These are phyloP conservation scores for Exserohilum turcica DNA, from an alignment of 2,329 filamentous ascomycete species.

Conservation along the genomic window DNA sequence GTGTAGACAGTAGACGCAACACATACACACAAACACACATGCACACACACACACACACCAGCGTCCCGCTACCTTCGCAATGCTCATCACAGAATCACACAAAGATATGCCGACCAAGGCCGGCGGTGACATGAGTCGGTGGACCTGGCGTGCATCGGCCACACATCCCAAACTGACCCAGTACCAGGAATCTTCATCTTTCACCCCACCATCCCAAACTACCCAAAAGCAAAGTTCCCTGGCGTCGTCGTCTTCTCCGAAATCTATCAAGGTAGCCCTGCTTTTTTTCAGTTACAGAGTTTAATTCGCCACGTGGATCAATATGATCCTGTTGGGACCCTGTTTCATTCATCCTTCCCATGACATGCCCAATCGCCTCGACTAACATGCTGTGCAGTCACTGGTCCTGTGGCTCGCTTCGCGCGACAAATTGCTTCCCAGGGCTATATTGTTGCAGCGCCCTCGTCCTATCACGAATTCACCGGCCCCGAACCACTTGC, in stretches of 20 bases:
- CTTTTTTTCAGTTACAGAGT: not conserved
- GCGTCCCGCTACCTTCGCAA: conserved; percentile 32
- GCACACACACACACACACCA: no score
- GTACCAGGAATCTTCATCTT: conserved; percentile 81
- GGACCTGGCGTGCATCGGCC: not conserved
- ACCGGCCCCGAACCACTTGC: conserved; percentile 80
- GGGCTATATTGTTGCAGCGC: conserved; percentile 90
- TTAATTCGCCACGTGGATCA: not conserved
- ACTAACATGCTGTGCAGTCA: conserved; percentile 58
- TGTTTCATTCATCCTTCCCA: not conserved
- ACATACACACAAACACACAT: no score
- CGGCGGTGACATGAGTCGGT: conserved; percentile 64
- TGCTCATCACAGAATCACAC: conserved; percentile 65
- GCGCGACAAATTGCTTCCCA: conserved; percentile 89
- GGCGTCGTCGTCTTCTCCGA: conserved; percentile 89
- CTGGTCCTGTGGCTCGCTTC: conserved; percentile 86
- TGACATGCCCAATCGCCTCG: not conserved
- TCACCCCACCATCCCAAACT: conserved; percentile 81
- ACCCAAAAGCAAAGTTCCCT: conserved; percentile 87
- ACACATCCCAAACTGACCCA: conserved; percentile 1
- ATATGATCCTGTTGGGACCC: not conserved
- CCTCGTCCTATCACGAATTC: conserved; percentile 93
- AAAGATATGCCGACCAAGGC: conserved; percentile 65
- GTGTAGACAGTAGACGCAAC: conserved; percentile 6
- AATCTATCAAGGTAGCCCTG: conserved; percentile 81